A percentile compares a stretch with the other conserved stretches of the same genome.
These are phyloP conservation scores for Glebionis coronaria DNA, from an alignment of 129 eudicot genomes.

Conservation along the genomic window DNA sequence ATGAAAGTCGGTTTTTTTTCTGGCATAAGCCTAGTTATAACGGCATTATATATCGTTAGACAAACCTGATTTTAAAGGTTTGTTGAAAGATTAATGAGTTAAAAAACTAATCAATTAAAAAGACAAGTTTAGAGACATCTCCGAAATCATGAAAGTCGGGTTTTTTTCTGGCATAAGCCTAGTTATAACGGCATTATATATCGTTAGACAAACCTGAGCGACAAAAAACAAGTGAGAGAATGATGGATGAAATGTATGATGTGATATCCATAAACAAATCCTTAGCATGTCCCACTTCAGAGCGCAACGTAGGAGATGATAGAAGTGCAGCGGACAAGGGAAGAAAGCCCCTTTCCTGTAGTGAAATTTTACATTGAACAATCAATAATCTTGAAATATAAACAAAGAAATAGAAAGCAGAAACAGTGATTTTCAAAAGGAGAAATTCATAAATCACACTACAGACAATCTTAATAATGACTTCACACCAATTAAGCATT, in stretches of 20 bases:
- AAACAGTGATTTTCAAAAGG: not conserved
- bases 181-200: constrained; percentile 4
- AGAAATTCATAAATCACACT: not conserved
- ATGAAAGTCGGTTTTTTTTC: too few species aligned
- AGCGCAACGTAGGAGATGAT: constrained; percentile 58
- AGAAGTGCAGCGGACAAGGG: constrained; percentile 90
- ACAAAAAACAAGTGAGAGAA: constrained; percentile 74
- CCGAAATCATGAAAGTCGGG: too few species aligned
- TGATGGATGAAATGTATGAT: constrained; percentile 57
- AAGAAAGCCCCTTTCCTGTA: constrained; percentile 96
- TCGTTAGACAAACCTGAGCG: constrained; percentile 68
- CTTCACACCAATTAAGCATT: not conserved
- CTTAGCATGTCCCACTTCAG: constrained; percentile 52
- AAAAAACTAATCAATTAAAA: too few species aligned
- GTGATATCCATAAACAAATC: constrained; percentile 69
- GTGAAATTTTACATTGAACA: not conserved
- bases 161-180: not conserved
- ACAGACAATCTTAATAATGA: not conserved
- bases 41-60: constrained; percentile 6
- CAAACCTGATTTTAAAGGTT: too few species aligned
- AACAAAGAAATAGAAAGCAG: constrained; percentile 16
- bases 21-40: not conserved
- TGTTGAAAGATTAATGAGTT: too few species aligned
- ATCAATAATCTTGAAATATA: constrained; percentile 8
- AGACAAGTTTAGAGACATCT: too few species aligned